A percentile compares a stretch with the other conserved stretches of the same genome.
Evolutionary conservation across 768 basidiomycete species (phyloP).

Genomic region (Flagelloscypha sp.): DNA sequence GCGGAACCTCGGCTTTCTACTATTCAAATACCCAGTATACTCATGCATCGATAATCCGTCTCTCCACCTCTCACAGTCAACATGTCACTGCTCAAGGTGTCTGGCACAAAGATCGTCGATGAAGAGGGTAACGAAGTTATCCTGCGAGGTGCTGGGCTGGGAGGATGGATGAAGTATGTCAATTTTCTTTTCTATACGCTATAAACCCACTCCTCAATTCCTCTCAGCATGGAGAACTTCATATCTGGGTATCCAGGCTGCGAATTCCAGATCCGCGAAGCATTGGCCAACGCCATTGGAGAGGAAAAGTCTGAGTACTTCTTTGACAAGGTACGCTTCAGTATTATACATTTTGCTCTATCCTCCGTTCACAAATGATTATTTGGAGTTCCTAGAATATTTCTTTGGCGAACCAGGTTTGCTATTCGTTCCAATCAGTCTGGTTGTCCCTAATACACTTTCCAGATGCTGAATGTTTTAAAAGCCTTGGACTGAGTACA

Average conservation of each 20-base stretch:
- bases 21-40: slow-evolving; percentile 1
- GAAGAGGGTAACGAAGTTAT: slow-evolving; percentile 48
- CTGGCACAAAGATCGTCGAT: slow-evolving; percentile 54
- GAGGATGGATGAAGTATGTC: slow-evolving; percentile 82
- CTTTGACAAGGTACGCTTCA: slow-evolving; percentile 63
- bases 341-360: neutral
- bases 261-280: slow-evolving; percentile 69
- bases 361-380: neutral
- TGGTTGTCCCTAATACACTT: too few species aligned
- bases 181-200: slow-evolving; percentile 3
- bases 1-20: too few species aligned
- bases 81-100: slow-evolving; percentile 50
- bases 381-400: slow-evolving; percentile 63
- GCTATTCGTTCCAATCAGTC: too few species aligned
- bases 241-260: slow-evolving; percentile 75
- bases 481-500: slow-evolving; percentile 68
- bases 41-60: slow-evolving; percentile 1
- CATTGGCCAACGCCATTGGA: slow-evolving; percentile 59
- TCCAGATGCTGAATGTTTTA: slow-evolving; percentile 74
- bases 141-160: slow-evolving; percentile 67
- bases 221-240: slow-evolving; percentile 65
- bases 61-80: slow-evolving; percentile 9
- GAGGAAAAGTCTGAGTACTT: slow-evolving; percentile 64
- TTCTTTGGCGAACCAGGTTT: slow-evolving; percentile 75
- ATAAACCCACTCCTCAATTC: neutral